Percentiles rank a stretch among this genome's conserved stretches.
Conservation (phyloP, 352 stramenopile species). For the Phytophthora capsici region DNA sequence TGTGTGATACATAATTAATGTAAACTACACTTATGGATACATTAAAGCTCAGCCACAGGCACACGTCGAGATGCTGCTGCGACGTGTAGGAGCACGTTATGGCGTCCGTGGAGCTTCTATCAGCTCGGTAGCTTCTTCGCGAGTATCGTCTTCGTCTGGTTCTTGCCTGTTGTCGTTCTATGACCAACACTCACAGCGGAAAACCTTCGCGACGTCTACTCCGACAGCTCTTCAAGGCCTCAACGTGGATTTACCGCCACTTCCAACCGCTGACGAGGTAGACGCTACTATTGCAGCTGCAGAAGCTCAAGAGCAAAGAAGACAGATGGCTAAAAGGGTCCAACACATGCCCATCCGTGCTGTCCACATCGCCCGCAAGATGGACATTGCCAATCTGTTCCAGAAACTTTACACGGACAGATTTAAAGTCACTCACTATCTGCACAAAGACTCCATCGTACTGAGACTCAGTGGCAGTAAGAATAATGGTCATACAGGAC, state of each 20-base stretch:
- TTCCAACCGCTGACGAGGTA: constrained; percentile 68
- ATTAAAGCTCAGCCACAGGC: constrained; percentile 17
- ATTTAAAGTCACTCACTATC: constrained; percentile 82
- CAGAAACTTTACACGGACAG: constrained; percentile 88
- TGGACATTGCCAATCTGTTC: constrained; percentile 88
- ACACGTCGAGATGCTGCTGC: constrained; percentile 49
- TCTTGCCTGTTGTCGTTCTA: constrained; percentile 28
- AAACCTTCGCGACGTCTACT: constrained; percentile 21
- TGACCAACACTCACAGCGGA: constrained; percentile 10
- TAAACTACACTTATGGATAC: constrained; percentile 11
- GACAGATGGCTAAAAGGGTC: constrained; percentile 54
- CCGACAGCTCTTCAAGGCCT: constrained; percentile 17
- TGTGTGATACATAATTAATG: constrained; percentile 2
- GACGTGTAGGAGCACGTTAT: constrained; percentile 38
- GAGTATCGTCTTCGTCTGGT: constrained; percentile 6
- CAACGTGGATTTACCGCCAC: constrained; percentile 50
- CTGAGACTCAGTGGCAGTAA: constrained; percentile 60
- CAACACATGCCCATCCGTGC: constrained; percentile 86
- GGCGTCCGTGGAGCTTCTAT: constrained; percentile 10
- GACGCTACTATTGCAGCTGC: constrained; percentile 71
- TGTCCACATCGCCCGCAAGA: constrained; percentile 85
- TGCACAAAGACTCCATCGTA: constrained; percentile 87
- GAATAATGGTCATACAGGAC: constrained; percentile 32
- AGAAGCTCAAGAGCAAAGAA: constrained; percentile 55
- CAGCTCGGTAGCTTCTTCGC: constrained; percentile 9